These are phyloP conservation scores for Gloeophyllum trabeum DNA, from an alignment of 768 basidiomycete species.

Conservation along the genomic window DNA sequence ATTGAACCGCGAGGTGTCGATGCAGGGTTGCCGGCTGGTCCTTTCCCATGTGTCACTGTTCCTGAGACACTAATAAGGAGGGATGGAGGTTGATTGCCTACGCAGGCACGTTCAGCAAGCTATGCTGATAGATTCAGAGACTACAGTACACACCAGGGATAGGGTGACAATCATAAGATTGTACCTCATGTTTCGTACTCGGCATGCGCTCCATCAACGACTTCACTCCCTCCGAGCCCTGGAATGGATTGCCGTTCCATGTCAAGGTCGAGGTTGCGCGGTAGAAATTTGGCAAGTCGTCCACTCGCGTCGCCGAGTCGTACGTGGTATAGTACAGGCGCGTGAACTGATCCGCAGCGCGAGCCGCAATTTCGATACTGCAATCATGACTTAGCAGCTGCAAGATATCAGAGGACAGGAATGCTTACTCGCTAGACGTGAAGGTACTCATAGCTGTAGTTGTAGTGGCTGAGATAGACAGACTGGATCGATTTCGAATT, in stretches of 20 bases:
- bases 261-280: slow-evolving; percentile 64
- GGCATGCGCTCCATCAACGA: slow-evolving; percentile 66
- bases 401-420: background rate
- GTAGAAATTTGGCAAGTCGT: slow-evolving; percentile 75
- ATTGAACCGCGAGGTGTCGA: slow-evolving; percentile 35
- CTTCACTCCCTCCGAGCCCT: slow-evolving; percentile 58
- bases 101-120: background rate
- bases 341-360: slow-evolving; percentile 76
- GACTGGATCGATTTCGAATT: too few species aligned
- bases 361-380: slow-evolving; percentile 78
- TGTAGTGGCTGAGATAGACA: too few species aligned
- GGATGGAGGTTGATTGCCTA: slow-evolving; percentile 71
- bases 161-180: slow-evolving; percentile 85
- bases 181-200: slow-evolving; percentile 71
- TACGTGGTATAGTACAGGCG: slow-evolving; percentile 76
- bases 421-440: background rate
- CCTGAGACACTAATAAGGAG: slow-evolving; percentile 74
- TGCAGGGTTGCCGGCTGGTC: slow-evolving; percentile 44
- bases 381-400: background rate
- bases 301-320: slow-evolving; percentile 66
- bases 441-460: background rate
- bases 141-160: slow-evolving; percentile 50
- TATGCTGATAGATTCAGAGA: slow-evolving; percentile 2
- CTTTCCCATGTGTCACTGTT: slow-evolving; percentile 60
- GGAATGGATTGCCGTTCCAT: slow-evolving; percentile 80